Base-by-base conservation (phyloP, 805 yeast species). In the Phaffomyces antillensis region DNA sequence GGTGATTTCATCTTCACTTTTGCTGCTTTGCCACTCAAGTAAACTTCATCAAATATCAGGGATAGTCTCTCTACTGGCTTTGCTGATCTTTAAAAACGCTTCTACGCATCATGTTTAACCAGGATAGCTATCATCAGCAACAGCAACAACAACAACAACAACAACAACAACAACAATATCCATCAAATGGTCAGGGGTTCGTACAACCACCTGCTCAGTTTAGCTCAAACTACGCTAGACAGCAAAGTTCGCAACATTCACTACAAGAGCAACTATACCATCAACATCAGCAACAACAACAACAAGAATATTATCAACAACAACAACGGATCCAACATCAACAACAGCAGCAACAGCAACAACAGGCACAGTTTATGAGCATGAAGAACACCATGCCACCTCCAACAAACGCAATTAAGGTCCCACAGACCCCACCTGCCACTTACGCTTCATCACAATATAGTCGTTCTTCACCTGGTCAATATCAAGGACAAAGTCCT, bases 221-320 rank as follows among this genome's bases (percentile, higher is more conserved):
- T 43, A 62, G 68, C 40, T 46, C 59, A 7, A 64, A 60, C 40
- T 67, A 67, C 44, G 58, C 64, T 62, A 60, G 59, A 41, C 70
- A 64, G 37, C 71, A 66, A 46, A 63, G 61, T 17, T 67, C 72
- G 1, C 69, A 65, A 16, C 70, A 60, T 36, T 67, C 72, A 1
- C 50, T 68, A 18, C 70, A 64, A 45, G 66, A 62, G 36, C 70
- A 63, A 53, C 58, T 60, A 42, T 59, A 56, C 36, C 65, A 59
- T 38, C 64, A 56, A 37, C 65, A 61, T 32, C 62, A 52, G 18
- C 63, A 61, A 38, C 64, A 60, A 36, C 59, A 56, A 42, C 53
- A 55, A 24, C 53, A 53, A 8, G 51, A 51, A 20, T 47, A 45
- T 25, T 50, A 46, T 25, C 51, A 49, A 11, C 55, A 52, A 16